These are phyloP conservation scores for Coemansia sp. DNA, from an alignment of 192 early-diverging fungal genomes.

Conservation along the genomic window DNA sequence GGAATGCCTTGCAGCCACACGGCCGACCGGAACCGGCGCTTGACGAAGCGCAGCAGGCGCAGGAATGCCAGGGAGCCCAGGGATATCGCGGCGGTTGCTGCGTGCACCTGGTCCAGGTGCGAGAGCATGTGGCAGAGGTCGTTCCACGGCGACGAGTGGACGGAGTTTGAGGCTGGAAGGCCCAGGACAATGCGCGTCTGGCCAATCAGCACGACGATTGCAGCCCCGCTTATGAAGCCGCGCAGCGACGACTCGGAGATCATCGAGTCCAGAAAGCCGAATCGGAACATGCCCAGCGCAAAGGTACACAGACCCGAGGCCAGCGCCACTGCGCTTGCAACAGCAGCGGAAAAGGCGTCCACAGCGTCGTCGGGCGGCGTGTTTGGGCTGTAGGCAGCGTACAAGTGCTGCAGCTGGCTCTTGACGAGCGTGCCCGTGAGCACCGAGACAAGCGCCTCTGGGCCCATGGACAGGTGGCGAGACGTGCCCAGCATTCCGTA, in stretches of 20 bases:
- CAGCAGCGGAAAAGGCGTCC: slow-evolving; percentile 49
- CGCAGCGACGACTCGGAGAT: slow-evolving; percentile 91
- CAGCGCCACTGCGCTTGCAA: slow-evolving; percentile 74
- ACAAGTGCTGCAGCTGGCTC: slow-evolving; percentile 64
- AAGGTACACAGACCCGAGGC: slow-evolving; percentile 96
- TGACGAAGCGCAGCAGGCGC: slow-evolving; percentile 50
- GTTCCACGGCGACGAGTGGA: slow-evolving; percentile 79
- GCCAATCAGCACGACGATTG: slow-evolving; percentile 89
- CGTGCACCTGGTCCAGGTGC: slow-evolving; percentile 69
- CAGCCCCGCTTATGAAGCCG: slow-evolving; percentile 96
- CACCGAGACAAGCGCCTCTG: slow-evolving; percentile 92
- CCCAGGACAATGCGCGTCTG: slow-evolving; percentile 83
- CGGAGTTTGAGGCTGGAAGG: slow-evolving; percentile 54
- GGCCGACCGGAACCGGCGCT: slow-evolving; percentile 35
- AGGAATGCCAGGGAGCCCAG: slow-evolving; percentile 73
- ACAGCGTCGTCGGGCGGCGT: slow-evolving; percentile 55
- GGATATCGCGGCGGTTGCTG: slow-evolving; percentile 72
- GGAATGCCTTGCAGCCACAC: slow-evolving; percentile 79
- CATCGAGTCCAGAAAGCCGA: slow-evolving; percentile 98
- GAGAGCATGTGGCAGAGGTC: slow-evolving; percentile 70
- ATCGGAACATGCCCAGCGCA: slow-evolving; percentile 90
- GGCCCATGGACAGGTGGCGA: slow-evolving; percentile 92
- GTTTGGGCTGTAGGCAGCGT: slow-evolving; percentile 50
- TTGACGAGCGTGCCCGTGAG: slow-evolving; percentile 70
- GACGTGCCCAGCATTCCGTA: slow-evolving; percentile 96